A percentile compares a stretch with the other conserved stretches of the same genome.
Conservation (phyloP, 495 filamentous ascomycete species). For the Glonium stellatum region DNA sequence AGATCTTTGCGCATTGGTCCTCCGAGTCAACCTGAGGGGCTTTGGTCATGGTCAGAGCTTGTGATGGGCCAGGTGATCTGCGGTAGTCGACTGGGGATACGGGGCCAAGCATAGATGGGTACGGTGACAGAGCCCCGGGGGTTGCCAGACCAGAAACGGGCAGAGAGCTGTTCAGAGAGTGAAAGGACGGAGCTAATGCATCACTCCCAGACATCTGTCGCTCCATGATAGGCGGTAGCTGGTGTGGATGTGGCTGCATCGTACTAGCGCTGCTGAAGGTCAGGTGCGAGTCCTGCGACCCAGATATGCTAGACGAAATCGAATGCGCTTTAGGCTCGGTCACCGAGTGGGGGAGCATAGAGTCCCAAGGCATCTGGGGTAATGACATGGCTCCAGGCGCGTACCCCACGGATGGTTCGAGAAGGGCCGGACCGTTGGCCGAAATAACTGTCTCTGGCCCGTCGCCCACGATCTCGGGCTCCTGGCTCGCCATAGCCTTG, state of each 20-base stretch:
- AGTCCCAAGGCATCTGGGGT: constrained; percentile 86
- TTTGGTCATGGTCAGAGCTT: constrained; percentile 38
- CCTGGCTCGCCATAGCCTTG: constrained; percentile 76
- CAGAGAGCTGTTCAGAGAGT: constrained; percentile 62
- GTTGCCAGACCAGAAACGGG: constrained; percentile 66
- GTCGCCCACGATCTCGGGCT: constrained; percentile 56
- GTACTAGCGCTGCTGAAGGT: constrained; percentile 51
- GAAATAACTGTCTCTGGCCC: constrained; percentile 67
- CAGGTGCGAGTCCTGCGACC: constrained; percentile 58
- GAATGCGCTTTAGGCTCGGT: constrained; percentile 55
- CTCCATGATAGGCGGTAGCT: constrained; percentile 62
- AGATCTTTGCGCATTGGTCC: constrained; percentile 71
- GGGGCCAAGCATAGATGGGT: constrained; percentile 63
- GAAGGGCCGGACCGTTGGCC: constrained; percentile 45
- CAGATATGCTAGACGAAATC: constrained; percentile 54
- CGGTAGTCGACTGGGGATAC: constrained; percentile 67
- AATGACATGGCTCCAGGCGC: constrained; percentile 66
- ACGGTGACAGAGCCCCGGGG: constrained; percentile 74
- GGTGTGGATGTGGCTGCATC: constrained; percentile 48
- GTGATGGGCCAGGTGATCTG: constrained; percentile 54
- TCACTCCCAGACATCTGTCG: constrained; percentile 53
- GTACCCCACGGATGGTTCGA: constrained; percentile 45
- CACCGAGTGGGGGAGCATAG: constrained; percentile 59
- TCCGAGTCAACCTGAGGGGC: constrained; percentile 52
- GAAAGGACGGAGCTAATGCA: constrained; percentile 53